Conservation (phyloP, 192 early-diverging fungal genomes). For the Coemansia sp. region DNA sequence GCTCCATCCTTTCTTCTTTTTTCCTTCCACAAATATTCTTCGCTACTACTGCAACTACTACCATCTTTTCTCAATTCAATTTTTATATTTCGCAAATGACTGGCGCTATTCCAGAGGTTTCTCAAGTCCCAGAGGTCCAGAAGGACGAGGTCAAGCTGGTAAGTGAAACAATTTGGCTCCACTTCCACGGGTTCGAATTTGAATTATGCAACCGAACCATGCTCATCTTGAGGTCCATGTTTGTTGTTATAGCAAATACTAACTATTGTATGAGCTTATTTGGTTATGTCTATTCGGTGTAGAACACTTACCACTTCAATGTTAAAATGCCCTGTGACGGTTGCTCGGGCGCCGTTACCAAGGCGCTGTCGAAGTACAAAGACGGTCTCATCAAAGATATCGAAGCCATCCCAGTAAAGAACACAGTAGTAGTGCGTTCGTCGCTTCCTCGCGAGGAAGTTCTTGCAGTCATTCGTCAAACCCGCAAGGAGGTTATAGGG, state of each 20-base stretch:
- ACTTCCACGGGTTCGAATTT: neutral
- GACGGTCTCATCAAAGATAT: neutral
- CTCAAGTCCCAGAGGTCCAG: neutral
- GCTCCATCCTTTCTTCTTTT: neutral
- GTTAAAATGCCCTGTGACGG: slow-evolving; percentile 22
- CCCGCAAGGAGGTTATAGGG: neutral
- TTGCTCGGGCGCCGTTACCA: slow-evolving; percentile 20
- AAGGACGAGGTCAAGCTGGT: neutral
- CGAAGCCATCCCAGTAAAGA: neutral
- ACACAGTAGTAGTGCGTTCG: neutral
- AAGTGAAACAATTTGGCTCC: neutral
- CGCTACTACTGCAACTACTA: neutral
- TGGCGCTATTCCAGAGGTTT: neutral
- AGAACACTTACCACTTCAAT: slow-evolving; percentile 9
- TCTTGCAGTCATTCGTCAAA: neutral
- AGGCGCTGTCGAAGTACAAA: slow-evolving; percentile 10
- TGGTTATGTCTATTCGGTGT: neutral
- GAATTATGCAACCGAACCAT: neutral
- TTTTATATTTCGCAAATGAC: neutral
- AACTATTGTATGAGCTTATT: neutral
- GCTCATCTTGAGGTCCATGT: neutral
- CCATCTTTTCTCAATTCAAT: neutral
- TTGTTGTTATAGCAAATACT: neutral
- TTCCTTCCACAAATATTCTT: neutral
- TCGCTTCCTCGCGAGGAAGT: neutral